A percentile compares a stretch with the other conserved stretches of the same genome.
These are phyloP conservation scores for Metrosideros polymorpha DNA, from an alignment of 441 rosid species.

Conservation along the genomic window DNA sequence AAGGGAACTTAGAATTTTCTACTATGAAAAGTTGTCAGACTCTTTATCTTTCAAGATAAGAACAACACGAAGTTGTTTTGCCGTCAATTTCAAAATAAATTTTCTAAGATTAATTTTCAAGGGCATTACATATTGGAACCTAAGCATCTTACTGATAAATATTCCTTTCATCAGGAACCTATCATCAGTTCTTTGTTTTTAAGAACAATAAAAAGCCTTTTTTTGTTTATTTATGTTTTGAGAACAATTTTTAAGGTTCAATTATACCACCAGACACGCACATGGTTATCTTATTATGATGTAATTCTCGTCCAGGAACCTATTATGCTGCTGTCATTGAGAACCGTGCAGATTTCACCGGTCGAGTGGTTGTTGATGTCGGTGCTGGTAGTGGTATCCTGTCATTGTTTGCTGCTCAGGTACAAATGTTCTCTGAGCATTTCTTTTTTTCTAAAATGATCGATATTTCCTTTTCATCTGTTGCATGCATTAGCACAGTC, in stretches of 20 bases:
- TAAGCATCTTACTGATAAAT: not conserved
- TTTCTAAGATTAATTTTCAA: not conserved
- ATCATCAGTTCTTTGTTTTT: not conserved
- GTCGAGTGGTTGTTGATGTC: slow-evolving; percentile 87
- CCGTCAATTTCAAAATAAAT: not conserved
- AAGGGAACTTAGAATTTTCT: not conserved
- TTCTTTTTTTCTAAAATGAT: not conserved
- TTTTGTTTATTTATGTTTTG: not conserved
- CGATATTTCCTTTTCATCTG: not conserved
- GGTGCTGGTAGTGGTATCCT: slow-evolving; percentile 99
- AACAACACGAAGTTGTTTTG: not conserved
- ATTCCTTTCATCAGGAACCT: not conserved
- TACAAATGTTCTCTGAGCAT: slow-evolving; percentile 4
- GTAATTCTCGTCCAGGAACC: slow-evolving; percentile 48
- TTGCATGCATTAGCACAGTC: not conserved
- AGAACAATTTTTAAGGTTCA: not conserved
- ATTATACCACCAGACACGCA: not conserved
- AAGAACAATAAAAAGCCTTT: not conserved
- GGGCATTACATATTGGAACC: not conserved
- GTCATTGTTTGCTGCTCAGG: slow-evolving; percentile 97
- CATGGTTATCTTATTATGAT: not conserved
- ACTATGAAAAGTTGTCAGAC: not conserved
- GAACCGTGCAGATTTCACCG: slow-evolving; percentile 80
- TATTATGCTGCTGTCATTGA: slow-evolving; percentile 94
- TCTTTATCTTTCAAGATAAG: not conserved